A percentile compares a stretch with the other conserved stretches of the same genome.
Conservation (phyloP, 192 early-diverging fungal genomes). For the Pilobolus umbonatus region DNA sequence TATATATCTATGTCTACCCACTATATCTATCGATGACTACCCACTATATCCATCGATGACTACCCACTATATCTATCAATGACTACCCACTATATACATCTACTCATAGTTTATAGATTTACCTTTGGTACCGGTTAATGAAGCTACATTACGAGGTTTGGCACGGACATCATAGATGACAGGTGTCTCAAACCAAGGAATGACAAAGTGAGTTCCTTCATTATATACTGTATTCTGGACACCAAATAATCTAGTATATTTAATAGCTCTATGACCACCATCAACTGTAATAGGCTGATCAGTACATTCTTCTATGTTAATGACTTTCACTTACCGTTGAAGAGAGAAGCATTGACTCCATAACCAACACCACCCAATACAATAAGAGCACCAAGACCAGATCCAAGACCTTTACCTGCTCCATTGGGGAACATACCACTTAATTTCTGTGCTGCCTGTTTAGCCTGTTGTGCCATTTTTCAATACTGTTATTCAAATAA, state of each 20-base stretch:
- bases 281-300: slow-evolving; percentile 60
- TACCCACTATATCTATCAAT: background rate
- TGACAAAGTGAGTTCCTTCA: slow-evolving; percentile 94
- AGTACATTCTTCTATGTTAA: too few species aligned
- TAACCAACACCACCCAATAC: slow-evolving; percentile 68
- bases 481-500: too few species aligned
- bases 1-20: too few species aligned
- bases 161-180: slow-evolving; percentile 96
- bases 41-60: background rate
- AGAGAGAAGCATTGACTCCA: slow-evolving; percentile 78
- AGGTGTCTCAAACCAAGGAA: slow-evolving; percentile 96
- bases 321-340: slow-evolving; percentile 70
- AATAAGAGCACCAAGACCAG: slow-evolving; percentile 59
- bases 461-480: slow-evolving; percentile 47
- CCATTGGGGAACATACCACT: slow-evolving; percentile 59
- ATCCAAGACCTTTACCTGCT: slow-evolving; percentile 48
- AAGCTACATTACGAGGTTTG: slow-evolving; percentile 95
- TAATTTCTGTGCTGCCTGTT: slow-evolving; percentile 58
- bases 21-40: background rate
- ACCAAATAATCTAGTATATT: slow-evolving; percentile 90
- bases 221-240: slow-evolving; percentile 78
- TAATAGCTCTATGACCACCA: slow-evolving; percentile 97
- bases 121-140: slow-evolving; percentile 97
- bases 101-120: slow-evolving; percentile 10
- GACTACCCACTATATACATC: background rate